A percentile compares a stretch with the other conserved stretches of the same genome.
Evolutionary conservation across 345 rosid species (phyloP).

Genomic region (Aquilaria malaccensis): DNA sequence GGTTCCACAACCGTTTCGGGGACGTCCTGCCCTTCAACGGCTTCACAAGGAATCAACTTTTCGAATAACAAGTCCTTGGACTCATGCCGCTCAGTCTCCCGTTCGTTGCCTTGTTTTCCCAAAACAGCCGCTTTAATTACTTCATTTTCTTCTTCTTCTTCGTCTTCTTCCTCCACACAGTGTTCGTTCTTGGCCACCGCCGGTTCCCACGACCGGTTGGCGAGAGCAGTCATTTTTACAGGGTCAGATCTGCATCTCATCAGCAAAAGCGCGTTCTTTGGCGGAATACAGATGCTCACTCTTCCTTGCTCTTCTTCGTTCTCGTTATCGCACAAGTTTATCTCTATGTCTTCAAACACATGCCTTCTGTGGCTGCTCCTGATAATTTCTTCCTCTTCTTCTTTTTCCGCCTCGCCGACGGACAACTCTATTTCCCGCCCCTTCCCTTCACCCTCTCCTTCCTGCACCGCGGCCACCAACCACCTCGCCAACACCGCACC

Average conservation of each 20-base stretch:
- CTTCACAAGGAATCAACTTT: constrained; percentile 26
- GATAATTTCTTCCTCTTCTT: constrained; percentile 23
- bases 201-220: constrained; percentile 62
- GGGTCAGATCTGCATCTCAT: constrained; percentile 99
- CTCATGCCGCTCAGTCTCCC: constrained; percentile 30
- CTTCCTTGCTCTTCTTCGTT: constrained; percentile 38
- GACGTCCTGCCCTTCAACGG: constrained; percentile 13
- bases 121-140: background rate
- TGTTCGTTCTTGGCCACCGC: constrained; percentile 28
- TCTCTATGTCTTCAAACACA: constrained; percentile 61
- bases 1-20: constrained; percentile 11
- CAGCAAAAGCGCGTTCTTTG: constrained; percentile 78
- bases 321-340: constrained; percentile 35
- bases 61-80: constrained; percentile 18
- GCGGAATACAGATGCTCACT: constrained; percentile 61
- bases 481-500: constrained; percentile 79
- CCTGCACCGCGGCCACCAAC: constrained; percentile 74
- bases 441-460: constrained; percentile 45
- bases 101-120: constrained; percentile 14
- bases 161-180: constrained; percentile 16
- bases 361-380: constrained; percentile 64
- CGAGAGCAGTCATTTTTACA: constrained; percentile 82
- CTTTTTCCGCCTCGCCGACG: constrained; percentile 33
- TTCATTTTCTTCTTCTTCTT: constrained; percentile 2
- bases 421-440: constrained; percentile 69